Evolutionary conservation across 2,329 filamentous ascomycete genomes (phyloP).

Genomic region (Piedraia hortae): DNA sequence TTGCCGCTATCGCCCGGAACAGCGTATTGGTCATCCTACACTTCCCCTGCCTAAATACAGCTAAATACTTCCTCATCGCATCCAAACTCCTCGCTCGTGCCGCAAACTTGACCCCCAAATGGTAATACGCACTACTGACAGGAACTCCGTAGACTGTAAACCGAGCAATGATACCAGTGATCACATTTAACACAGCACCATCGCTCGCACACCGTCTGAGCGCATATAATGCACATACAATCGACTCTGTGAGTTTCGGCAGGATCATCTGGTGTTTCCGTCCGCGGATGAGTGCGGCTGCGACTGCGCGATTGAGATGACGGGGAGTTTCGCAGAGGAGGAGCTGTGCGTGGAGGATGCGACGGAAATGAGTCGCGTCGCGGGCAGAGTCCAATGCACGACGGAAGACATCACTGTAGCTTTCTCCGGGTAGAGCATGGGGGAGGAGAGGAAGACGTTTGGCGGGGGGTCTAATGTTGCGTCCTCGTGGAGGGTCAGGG

Average conservation of each 20-base stretch:
- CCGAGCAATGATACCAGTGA: slow-evolving; percentile 8
- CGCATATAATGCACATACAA: slow-evolving; percentile 12
- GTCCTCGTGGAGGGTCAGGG: slow-evolving; percentile 2
- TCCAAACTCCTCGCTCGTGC: slow-evolving; percentile 9
- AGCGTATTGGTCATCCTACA: slow-evolving; percentile 6
- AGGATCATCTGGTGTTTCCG: slow-evolving; percentile 5
- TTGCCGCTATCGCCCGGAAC: slow-evolving; percentile 13
- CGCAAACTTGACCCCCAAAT: slow-evolving; percentile 12
- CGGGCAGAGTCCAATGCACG: slow-evolving; percentile 4
- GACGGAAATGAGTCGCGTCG: slow-evolving; percentile 5
- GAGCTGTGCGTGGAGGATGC: slow-evolving; percentile 9
- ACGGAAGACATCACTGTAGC: slow-evolving; percentile 7
- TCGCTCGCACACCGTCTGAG: slow-evolving; percentile 10
- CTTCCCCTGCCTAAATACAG: slow-evolving; percentile 4
- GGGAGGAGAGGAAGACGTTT: slow-evolving; percentile 1
- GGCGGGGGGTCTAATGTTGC: slow-evolving; percentile 1
- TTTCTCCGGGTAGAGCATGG: slow-evolving; percentile 4
- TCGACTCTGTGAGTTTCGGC: slow-evolving; percentile 5
- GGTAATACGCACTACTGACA: slow-evolving; percentile 5
- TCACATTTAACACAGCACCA: slow-evolving; percentile 6
- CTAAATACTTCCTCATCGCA: slow-evolving; percentile 12
- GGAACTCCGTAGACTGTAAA: slow-evolving; percentile 6
- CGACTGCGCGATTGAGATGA: slow-evolving; percentile 10
- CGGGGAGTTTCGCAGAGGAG: slow-evolving; percentile 7
- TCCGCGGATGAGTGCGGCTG: slow-evolving; percentile 8